These are phyloP conservation scores for Aegilops longissima DNA, from an alignment of 176 grass and related monocot species.

Conservation along the genomic window DNA sequence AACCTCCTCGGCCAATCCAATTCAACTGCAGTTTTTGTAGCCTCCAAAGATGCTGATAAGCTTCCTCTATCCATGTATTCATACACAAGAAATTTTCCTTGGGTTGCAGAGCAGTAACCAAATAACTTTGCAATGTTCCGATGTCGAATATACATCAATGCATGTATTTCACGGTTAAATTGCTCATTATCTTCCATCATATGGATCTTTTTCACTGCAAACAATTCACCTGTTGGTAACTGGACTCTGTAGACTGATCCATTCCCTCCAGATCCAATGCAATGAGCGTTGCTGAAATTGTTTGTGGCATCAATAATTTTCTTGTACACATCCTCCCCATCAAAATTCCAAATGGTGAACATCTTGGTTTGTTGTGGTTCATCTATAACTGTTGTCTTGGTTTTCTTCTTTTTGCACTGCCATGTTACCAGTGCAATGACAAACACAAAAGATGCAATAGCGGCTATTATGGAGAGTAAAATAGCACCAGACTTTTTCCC, in stretches of 20 bases:
- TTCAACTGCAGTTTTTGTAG: neutral
- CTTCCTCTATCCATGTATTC: slow-evolving; percentile 23
- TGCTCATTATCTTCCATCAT: neutral
- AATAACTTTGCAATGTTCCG: neutral
- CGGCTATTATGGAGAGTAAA: too few relatives aligned
- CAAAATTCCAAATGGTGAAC: neutral
- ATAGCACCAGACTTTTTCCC: too few relatives aligned
- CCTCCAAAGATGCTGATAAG: neutral
- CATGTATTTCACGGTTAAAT: neutral
- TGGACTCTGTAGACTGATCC: neutral
- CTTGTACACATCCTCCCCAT: neutral
- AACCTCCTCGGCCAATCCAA: neutral
- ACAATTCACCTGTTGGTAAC: neutral
- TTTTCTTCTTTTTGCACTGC: neutral
- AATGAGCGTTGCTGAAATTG: neutral
- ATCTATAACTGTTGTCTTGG: neutral
- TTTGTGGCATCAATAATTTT: neutral
- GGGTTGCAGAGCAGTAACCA: neutral
- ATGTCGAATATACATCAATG: neutral
- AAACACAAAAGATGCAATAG: neutral
- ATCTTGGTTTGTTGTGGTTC: neutral
- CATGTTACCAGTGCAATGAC: neutral
- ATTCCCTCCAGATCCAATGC: neutral
- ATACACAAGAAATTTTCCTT: neutral
- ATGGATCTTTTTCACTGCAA: slow-evolving; percentile 12